Evolutionary conservation across 2,329 filamentous ascomycete genomes (phyloP).

Genomic region (Pseudogymnoascus sp.): DNA sequence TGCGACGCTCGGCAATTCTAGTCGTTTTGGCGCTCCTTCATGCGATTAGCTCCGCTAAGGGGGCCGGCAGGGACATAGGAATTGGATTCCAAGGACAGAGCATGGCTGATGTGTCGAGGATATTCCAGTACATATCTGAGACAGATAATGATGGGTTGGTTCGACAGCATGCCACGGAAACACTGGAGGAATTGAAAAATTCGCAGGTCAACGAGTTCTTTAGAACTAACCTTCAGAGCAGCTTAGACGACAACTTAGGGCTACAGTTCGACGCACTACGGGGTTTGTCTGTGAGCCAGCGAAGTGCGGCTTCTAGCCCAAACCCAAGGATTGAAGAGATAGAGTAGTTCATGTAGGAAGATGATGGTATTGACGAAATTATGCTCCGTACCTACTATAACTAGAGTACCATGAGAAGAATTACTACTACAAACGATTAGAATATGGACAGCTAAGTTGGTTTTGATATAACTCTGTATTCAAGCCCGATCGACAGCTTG

Average conservation of each 20-base stretch:
- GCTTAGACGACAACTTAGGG: constrained; percentile 19
- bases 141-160: constrained; percentile 64
- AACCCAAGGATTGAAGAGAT: constrained; percentile 50
- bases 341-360: constrained; percentile 35
- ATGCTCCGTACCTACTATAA: background rate
- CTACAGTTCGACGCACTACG: constrained; percentile 30
- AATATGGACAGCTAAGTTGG: background rate
- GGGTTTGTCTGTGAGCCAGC: constrained; percentile 36
- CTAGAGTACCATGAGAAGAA: background rate
- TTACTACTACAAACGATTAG: background rate
- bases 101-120: constrained; percentile 51
- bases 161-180: constrained; percentile 55
- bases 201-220: constrained; percentile 48
- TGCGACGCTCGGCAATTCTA: constrained; percentile 58
- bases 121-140: constrained; percentile 53
- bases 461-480: background rate
- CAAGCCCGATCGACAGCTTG: background rate
- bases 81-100: constrained; percentile 48
- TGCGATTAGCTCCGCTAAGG: constrained; percentile 46
- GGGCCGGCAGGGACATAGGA: constrained; percentile 37
- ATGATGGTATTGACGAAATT: background rate
- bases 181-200: constrained; percentile 57
- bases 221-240: constrained; percentile 25
- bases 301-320: constrained; percentile 17
- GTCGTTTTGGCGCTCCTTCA: constrained; percentile 53